phyloP scores from a whole-genome alignment of 2,329 filamentous ascomycete genomes.

The Tolypocladium ovalisporum region DNA sequence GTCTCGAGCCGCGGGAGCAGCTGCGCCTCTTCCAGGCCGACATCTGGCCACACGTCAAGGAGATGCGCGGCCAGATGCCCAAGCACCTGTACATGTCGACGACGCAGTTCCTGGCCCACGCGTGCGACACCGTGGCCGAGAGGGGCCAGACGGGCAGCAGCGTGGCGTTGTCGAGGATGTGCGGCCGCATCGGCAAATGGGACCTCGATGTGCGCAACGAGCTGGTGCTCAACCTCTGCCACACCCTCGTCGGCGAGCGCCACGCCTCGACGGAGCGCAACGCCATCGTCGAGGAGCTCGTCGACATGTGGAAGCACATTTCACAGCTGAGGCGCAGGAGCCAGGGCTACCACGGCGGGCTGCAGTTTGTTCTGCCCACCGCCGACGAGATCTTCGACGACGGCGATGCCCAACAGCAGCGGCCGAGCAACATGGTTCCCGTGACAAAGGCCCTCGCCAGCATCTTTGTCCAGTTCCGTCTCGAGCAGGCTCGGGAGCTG shows the following conservation, averaged over 20 bases:
- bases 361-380: constrained; percentile 19
- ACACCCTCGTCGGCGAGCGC: constrained; percentile 7
- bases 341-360: constrained; percentile 6
- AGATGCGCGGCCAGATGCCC: constrained; percentile 15
- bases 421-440: constrained; percentile 1
- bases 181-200: constrained; percentile 13
- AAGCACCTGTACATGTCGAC: constrained; percentile 14
- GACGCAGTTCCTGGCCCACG: constrained; percentile 10
- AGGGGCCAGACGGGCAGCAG: constrained; percentile 7
- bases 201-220: constrained; percentile 16
- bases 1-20: constrained; percentile 7
- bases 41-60: constrained; percentile 18
- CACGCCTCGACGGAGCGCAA: constrained; percentile 6
- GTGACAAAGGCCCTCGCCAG: constrained; percentile 13
- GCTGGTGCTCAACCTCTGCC: constrained; percentile 22
- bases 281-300: constrained; percentile 15
- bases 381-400: constrained; percentile 13
- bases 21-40: constrained; percentile 15
- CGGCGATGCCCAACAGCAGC: constrained; percentile 1
- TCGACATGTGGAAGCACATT: constrained; percentile 25
- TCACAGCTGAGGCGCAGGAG: constrained; percentile 20
- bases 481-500: constrained; percentile 12
- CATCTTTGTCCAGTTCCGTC: constrained; percentile 19
- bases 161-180: constrained; percentile 15
- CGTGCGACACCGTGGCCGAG: constrained; percentile 8